Base-by-base conservation (phyloP, 345 rosid genomes). In the Acer saccharum region DNA sequence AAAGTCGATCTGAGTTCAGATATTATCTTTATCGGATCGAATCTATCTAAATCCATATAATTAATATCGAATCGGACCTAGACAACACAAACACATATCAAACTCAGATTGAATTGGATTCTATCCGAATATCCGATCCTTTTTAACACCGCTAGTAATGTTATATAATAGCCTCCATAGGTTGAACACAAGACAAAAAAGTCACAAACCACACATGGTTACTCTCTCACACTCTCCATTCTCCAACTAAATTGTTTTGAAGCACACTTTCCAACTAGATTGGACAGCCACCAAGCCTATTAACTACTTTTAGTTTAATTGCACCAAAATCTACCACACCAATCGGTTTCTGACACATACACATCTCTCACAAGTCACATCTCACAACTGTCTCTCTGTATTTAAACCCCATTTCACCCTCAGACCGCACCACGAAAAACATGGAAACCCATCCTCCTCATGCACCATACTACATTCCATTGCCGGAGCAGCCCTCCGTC, bases 401-500 rank as follows among this genome's bases (percentile, higher is more conserved):
- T 76, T 68, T 63, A 75, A 73, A 67, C 67, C 71, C 20, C 46
- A 35, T 39, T 54, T 65, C 39, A 8, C 67, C 44, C 63, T 10
- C 35, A 3, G 10, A 29, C 57, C 63, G 20, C 74, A n/a, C 44
- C 71, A 27, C 13, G 35, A 48, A 58, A 29, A 46, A 20, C 54
- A 84, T 86, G 85, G 82, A 79, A 35, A 70, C 74, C 35, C 46
- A 14, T 57, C 76, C 70, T 55, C 61, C 79, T 71, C 41, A 39
- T 21, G 55, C 79, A 0, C 29, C 86, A 20, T 55, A 29, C 27
- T 81, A 84, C 83, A 76, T 77, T 74, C 85, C 83, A 61, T 84
- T 91, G 85, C 87, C 76, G 50, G 84, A 88, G 35, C 68, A 72
- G 2, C 81, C 86, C 21, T 76, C 72, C 65, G 13, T 3, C 6